phyloP scores from a whole-genome alignment of 768 basidiomycete genomes.

The Suillus placidus region DNA sequence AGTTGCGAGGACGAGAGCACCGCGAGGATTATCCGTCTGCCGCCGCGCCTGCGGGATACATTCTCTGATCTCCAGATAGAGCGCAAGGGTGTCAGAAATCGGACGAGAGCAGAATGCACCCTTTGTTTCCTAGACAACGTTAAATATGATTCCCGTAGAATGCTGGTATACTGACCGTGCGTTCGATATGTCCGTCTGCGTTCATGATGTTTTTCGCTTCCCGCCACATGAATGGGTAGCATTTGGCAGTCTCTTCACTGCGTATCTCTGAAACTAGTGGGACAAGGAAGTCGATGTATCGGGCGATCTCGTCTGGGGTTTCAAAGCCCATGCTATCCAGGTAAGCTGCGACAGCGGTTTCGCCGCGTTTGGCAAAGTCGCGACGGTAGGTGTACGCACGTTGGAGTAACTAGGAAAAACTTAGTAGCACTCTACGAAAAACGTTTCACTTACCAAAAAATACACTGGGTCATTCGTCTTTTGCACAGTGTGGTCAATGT shows the following conservation, averaged over 20 bases:
- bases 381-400: background rate
- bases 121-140: background rate
- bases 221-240: background rate
- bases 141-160: background rate
- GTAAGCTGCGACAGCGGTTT: background rate
- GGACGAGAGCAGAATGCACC: background rate
- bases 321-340: background rate
- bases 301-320: background rate
- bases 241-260: background rate
- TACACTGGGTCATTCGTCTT: background rate
- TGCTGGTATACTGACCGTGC: background rate
- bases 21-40: background rate
- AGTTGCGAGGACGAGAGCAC: background rate
- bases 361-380: background rate
- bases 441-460: background rate
- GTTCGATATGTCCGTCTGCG: background rate
- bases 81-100: background rate
- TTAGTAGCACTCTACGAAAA: background rate
- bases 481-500: background rate
- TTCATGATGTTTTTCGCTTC: background rate
- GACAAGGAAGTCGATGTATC: background rate
- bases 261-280: background rate
- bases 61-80: background rate
- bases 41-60: background rate
- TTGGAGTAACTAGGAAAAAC: background rate